phyloP scores from a whole-genome alignment of 805 yeast species.

The Saccharomycopsis synnaedendra region DNA sequence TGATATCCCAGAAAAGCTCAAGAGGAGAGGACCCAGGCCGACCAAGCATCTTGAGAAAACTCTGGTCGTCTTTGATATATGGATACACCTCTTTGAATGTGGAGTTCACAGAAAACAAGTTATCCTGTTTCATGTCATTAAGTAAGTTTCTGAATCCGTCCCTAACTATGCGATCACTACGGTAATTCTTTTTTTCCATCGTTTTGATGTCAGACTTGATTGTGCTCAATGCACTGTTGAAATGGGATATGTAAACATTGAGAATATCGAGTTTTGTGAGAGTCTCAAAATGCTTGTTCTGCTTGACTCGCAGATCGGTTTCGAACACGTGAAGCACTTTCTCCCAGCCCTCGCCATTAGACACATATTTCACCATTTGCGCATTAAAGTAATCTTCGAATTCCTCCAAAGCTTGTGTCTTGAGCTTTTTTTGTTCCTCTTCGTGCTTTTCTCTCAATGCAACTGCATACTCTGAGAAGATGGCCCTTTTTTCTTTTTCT shows the following conservation, averaged over 20 bases:
- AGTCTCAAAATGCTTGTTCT: constrained; percentile 42
- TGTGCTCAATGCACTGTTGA: constrained; percentile 21
- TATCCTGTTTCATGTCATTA: constrained; percentile 22
- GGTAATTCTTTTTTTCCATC: constrained; percentile 31
- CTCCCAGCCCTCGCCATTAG: constrained; percentile 26
- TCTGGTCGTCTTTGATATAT: constrained; percentile 38
- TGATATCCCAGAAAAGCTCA: constrained; percentile 65
- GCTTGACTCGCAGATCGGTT: constrained; percentile 41
- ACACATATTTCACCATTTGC: constrained; percentile 15
- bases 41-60: constrained; percentile 55
- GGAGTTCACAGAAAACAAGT: constrained; percentile 36
- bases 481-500: constrained; percentile 42
- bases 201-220: constrained; percentile 18
- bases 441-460: constrained; percentile 25
- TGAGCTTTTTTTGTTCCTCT: constrained; percentile 20
- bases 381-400: constrained; percentile 37
- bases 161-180: constrained; percentile 56
- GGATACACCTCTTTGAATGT: constrained; percentile 49
- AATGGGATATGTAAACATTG: constrained; percentile 31
- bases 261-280: constrained; percentile 53
- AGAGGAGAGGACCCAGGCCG: constrained; percentile 68
- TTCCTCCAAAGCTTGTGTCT: constrained; percentile 40
- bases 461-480: constrained; percentile 40
- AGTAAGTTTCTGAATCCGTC: constrained; percentile 43
- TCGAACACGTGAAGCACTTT: constrained; percentile 25